Conservation (phyloP, 2,329 filamentous ascomycete genomes). For the Stromatinia cepivora region DNA sequence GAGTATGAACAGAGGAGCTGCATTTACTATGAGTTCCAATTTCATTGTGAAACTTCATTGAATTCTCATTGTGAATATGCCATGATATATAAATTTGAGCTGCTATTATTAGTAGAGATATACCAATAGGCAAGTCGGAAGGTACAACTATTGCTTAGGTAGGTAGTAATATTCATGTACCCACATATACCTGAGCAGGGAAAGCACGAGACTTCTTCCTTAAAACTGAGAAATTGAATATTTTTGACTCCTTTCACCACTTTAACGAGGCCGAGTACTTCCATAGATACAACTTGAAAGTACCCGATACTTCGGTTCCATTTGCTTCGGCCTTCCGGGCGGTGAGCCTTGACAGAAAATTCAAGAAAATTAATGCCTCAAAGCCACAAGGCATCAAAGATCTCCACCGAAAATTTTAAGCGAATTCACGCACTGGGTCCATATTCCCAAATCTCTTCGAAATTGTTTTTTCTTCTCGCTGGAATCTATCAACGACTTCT, state of each 20-base stretch:
- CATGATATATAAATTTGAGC: background rate
- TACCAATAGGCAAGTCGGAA: too few species aligned
- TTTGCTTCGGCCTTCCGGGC: background rate
- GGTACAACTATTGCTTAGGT: background rate
- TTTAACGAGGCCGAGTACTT: constrained; percentile 1
- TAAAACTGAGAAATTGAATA: too few species aligned
- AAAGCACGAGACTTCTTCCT: too few species aligned
- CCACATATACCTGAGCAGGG: too few species aligned
- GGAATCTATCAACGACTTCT: constrained; percentile 21
- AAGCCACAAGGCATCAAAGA: background rate
- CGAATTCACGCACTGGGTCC: constrained; percentile 16
- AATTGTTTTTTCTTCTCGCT: constrained; percentile 21
- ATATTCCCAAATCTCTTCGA: constrained; percentile 25
- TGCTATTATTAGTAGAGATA: background rate
- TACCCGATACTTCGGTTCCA: constrained; percentile 8
- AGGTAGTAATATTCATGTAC: background rate
- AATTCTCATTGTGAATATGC: background rate
- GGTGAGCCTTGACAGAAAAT: background rate
- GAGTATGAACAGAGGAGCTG: too few species aligned
- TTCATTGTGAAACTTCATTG: background rate
- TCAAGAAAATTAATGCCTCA: background rate
- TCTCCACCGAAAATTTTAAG: constrained; percentile 21
- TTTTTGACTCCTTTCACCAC: background rate
- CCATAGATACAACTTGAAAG: background rate
- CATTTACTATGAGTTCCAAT: background rate